Conservation (phyloP, 2,329 filamentous ascomycete species). For the Claviceps sp. region DNA sequence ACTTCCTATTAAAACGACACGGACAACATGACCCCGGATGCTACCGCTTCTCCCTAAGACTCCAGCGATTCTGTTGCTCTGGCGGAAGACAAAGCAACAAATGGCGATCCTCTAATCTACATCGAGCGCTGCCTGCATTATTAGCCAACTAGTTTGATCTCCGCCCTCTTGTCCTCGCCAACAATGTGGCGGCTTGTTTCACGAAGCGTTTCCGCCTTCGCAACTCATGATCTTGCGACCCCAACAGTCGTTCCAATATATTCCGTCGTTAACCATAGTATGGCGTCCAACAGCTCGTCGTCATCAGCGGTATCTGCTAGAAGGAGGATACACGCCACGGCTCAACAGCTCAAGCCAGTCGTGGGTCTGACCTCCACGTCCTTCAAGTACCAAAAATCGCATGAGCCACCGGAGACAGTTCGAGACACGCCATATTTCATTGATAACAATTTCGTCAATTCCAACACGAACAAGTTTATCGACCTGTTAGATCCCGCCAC, state of each 20-base stretch:
- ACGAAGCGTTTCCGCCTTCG: conserved; percentile 23
- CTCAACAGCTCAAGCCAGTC: conserved; percentile 38
- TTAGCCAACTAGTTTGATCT: not conserved
- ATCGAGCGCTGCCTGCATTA: too few species aligned
- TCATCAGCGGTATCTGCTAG: conserved; percentile 28
- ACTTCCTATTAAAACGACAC: too few species aligned
- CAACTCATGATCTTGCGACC: conserved; percentile 19
- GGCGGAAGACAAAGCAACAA: too few species aligned
- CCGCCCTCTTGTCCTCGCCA: not conserved
- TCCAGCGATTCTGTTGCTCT: too few species aligned
- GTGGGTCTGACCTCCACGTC: conserved; percentile 40
- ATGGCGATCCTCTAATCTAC: too few species aligned
- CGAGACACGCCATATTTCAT: conserved; percentile 69
- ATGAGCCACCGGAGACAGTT: conserved; percentile 55
- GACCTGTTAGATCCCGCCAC: conserved; percentile 73
- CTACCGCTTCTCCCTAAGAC: too few species aligned
- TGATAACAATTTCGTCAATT: conserved; percentile 64
- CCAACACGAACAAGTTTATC: conserved; percentile 57
- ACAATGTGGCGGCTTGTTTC: conserved; percentile 35
- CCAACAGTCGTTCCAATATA: conserved; percentile 13
- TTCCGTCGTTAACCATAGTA: conserved; percentile 18
- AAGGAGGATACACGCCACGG: conserved; percentile 41
- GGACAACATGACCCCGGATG: too few species aligned
- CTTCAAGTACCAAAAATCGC: conserved; percentile 53
- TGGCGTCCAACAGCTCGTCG: conserved; percentile 19